Base-by-base conservation (phyloP, 2,329 filamentous ascomycete genomes). In the Onygenales sp. region DNA sequence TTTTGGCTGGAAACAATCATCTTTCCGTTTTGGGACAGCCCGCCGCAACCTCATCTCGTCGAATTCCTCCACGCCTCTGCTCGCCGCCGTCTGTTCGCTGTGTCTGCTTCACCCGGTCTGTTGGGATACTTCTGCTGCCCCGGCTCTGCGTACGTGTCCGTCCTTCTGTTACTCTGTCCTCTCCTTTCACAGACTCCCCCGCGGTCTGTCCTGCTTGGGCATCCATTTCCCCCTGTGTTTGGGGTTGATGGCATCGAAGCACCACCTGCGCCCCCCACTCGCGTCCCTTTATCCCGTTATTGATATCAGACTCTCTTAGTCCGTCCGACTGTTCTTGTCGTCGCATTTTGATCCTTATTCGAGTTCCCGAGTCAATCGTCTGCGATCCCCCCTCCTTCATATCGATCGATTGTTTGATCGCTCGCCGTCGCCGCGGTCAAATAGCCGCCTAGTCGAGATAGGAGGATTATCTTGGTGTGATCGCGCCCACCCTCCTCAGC, bases 1-100 rank as follows among this genome's bases (percentile, higher is more conserved):
- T 27, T 27, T 27, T 27, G 21, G 21, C 21, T 3, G 34, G 31
- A 51, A 51, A 51, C 49, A 51, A 51, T 51, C 49, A 51, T 33
- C 13, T 43, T 51, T 40, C 49, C 49, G 14, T 34, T 51, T 51
- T 6, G 11, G 49, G 49, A 27, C 39, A 36, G 10, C 37, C 37
- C 21, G 21, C 4, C 21, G 21, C 21, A 27, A 27, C 21, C 21
- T 27, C 21, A 27, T 27, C 21, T 27, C 21, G 21, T 27, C 21
- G 21, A 27, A 27, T 27, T 27, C 21, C 21, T 27, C 21, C 3
- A 5, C 4, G 2, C 4, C 21, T 27, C 21, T 27, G 17, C 36
- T 42, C 21, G 36, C 6, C 36, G 36, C 40, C 36, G n/a, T 13
- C 36, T 32, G 21, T 27, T 40, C 34, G 17, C 46, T 40, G 17